Conservation (phyloP, 495 filamentous ascomycete species). For the Xeromyces bisporus region DNA sequence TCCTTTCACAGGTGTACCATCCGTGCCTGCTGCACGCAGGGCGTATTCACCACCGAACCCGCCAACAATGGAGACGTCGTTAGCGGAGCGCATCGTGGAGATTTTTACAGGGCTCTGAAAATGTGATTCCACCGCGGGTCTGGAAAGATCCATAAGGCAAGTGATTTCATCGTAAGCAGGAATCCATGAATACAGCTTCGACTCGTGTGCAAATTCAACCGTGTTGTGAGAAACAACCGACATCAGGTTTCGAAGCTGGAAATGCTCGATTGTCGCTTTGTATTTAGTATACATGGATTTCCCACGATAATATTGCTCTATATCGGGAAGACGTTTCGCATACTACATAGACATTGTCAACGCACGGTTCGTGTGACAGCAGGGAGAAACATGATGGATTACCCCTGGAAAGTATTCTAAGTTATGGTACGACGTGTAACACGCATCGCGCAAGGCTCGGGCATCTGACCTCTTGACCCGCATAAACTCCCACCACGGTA, state of each 20-base stretch:
- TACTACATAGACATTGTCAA: slow-evolving; percentile 1
- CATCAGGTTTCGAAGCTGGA: slow-evolving; percentile 77
- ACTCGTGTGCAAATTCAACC: slow-evolving; percentile 54
- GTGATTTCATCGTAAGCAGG: slow-evolving; percentile 22
- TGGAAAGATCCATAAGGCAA: slow-evolving; percentile 46
- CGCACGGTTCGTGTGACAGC: background rate
- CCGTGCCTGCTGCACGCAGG: slow-evolving; percentile 35
- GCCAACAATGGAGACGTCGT: slow-evolving; percentile 59
- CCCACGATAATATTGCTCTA: slow-evolving; percentile 45
- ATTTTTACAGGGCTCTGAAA: slow-evolving; percentile 34
- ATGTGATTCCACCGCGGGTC: slow-evolving; percentile 22
- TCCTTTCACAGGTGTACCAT: slow-evolving; percentile 35
- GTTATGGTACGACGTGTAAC: slow-evolving; percentile 30
- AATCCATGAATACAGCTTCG: slow-evolving; percentile 33
- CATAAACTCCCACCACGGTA: slow-evolving; percentile 49
- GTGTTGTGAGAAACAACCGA: slow-evolving; percentile 56
- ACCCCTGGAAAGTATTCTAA: slow-evolving; percentile 14
- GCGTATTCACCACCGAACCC: slow-evolving; percentile 72
- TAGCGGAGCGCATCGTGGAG: slow-evolving; percentile 51
- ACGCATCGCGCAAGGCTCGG: slow-evolving; percentile 35
- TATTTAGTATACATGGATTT: slow-evolving; percentile 50
- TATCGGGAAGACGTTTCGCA: slow-evolving; percentile 12
- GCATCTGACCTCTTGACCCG: slow-evolving; percentile 45
- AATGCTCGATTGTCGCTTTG: slow-evolving; percentile 56
- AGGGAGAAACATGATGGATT: slow-evolving; percentile 1